Percentiles rank a stretch among this genome's conserved stretches.
These are phyloP conservation scores for Fusarium multiceps DNA, from an alignment of 2,329 filamentous ascomycete species.

Conservation along the genomic window DNA sequence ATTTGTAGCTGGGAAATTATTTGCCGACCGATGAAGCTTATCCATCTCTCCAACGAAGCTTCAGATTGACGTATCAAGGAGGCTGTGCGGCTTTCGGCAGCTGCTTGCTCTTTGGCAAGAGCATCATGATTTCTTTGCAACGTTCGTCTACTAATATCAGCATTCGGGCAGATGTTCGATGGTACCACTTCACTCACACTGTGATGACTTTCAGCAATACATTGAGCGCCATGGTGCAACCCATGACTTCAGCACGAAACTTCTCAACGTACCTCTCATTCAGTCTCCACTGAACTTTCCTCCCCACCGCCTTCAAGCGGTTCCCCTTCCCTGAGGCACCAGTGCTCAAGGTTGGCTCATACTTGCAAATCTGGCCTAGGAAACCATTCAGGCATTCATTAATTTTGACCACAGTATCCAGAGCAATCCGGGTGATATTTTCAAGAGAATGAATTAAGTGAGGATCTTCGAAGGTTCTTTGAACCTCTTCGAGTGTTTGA, in stretches of 20 bases:
- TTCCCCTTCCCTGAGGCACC: fast-evolving
- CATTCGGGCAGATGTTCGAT: fast-evolving
- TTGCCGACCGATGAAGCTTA: background rate
- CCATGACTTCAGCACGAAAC: background rate
- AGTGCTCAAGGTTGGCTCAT: background rate
- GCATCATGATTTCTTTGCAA: background rate
- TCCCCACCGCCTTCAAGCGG: background rate
- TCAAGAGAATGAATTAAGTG: no score
- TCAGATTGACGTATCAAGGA: background rate
- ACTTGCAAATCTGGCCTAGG: background rate
- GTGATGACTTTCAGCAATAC: background rate
- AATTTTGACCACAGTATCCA: no score
- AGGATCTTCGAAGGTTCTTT: no score
- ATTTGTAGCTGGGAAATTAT: background rate
- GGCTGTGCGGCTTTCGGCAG: fast-evolving
- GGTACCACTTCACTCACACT: background rate
- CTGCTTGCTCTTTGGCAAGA: background rate
- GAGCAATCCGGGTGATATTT: no score
- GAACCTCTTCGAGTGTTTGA: no score
- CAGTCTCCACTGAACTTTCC: background rate
- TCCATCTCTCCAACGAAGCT: fast-evolving
- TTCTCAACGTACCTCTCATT: background rate
- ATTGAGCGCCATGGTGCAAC: background rate
- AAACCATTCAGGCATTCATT: no score
- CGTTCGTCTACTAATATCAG: background rate